Conservation (phyloP, 2,329 filamentous ascomycete genomes). For the Scedosporium aurantiacum region DNA sequence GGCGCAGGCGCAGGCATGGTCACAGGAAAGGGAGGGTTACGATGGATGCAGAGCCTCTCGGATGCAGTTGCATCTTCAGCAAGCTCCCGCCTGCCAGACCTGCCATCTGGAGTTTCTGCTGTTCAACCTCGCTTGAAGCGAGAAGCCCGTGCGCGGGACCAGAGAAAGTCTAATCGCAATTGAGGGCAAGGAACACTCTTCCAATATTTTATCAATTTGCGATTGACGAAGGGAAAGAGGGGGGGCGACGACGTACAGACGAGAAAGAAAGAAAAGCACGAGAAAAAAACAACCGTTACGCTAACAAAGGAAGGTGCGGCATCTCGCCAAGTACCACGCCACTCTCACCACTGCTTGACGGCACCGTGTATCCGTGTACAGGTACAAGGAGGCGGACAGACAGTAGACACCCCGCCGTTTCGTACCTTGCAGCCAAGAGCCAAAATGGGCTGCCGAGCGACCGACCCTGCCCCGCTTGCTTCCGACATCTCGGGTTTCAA, state of each 20-base stretch:
- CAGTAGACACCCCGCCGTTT: neutral
- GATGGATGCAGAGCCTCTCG: neutral
- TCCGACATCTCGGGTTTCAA: conserved; percentile 37
- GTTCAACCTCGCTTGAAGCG: neutral
- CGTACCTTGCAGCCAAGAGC: conserved; percentile 1
- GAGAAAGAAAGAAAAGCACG: neutral
- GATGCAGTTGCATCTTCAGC: neutral
- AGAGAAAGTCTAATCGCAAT: neutral
- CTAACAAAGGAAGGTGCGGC: neutral
- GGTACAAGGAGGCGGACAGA: too few relatives aligned
- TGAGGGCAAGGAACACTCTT: neutral
- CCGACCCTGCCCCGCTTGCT: neutral
- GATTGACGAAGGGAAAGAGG: too few relatives aligned
- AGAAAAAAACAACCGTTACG: neutral
- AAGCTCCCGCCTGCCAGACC: neutral
- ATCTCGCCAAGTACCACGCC: too few relatives aligned
- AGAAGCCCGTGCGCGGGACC: neutral
- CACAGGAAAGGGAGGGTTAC: neutral
- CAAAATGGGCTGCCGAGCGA: neutral
- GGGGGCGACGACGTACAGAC: neutral
- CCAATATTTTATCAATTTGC: too few relatives aligned
- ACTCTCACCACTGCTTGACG: neutral
- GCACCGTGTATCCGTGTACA: neutral
- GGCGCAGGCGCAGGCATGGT: neutral
- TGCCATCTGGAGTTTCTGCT: neutral